Conservation (phyloP, 1,284 basidiomycete species). For the Trichosporon inkin region DNA sequence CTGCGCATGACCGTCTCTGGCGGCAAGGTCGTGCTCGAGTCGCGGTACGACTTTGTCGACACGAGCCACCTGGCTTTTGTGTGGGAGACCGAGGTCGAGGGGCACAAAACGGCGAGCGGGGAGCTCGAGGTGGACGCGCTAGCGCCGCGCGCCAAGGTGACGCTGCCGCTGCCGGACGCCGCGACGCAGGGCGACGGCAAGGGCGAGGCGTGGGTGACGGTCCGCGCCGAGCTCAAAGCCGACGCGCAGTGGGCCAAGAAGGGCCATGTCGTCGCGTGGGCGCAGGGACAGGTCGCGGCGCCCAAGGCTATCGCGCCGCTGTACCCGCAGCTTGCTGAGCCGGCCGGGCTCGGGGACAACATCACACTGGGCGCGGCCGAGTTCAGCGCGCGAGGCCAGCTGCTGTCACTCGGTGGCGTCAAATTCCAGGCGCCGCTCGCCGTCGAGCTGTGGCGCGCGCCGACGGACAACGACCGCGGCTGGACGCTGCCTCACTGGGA, state of each 20-base stretch:
- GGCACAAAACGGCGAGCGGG: slow-evolving; percentile 7
- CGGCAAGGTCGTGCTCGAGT: neutral
- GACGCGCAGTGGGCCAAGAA: slow-evolving; percentile 17
- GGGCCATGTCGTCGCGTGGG: slow-evolving; percentile 24
- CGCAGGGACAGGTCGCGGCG: slow-evolving; percentile 11
- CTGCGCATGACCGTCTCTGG: slow-evolving; percentile 17
- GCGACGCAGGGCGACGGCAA: neutral
- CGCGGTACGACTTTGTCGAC: slow-evolving; percentile 14
- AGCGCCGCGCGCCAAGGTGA: neutral
- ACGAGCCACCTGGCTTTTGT: neutral
- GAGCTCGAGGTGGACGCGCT: neutral
- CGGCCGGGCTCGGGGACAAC: neutral
- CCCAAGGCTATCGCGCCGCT: neutral
- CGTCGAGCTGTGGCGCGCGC: slow-evolving; percentile 27
- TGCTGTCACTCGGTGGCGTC: slow-evolving; percentile 13
- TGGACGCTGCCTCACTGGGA: neutral
- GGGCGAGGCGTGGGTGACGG: slow-evolving; percentile 7
- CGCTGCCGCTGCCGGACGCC: slow-evolving; percentile 4
- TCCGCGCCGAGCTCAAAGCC: slow-evolving; percentile 8
- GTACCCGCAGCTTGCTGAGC: neutral
- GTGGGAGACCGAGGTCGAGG: slow-evolving; percentile 17
- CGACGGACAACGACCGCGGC: slow-evolving; percentile 29
- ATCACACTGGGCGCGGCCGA: slow-evolving; percentile 8
- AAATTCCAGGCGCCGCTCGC: neutral
- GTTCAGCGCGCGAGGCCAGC: slow-evolving; percentile 18